Conservation (phyloP, 2,329 filamentous ascomycete species). For the Aspergillus sp. region DNA sequence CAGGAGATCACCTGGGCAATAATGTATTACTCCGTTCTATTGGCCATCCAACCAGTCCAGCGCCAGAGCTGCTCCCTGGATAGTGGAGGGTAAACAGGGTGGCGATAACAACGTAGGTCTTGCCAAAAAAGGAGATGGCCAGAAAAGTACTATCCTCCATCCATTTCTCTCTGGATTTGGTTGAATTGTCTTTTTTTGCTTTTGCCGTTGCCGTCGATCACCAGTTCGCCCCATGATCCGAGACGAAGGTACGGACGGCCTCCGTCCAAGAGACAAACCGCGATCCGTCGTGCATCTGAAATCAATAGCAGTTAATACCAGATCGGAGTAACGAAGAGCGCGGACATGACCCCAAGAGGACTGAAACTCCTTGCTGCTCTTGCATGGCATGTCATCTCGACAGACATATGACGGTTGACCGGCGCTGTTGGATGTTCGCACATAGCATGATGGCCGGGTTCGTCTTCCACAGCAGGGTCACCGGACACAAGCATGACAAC, state of each 20-base stretch:
- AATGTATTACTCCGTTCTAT: background rate
- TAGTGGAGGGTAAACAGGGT: background rate
- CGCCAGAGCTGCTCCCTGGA: background rate
- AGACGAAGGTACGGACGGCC: slow-evolving; percentile 2
- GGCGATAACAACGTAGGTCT: background rate
- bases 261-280: background rate
- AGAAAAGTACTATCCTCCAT: background rate
- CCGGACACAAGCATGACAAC: background rate
- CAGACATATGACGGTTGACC: background rate
- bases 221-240: slow-evolving; percentile 5
- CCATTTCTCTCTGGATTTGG: background rate
- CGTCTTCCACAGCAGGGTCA: background rate
- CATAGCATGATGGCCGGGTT: background rate
- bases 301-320: background rate
- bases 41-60: background rate
- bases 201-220: slow-evolving; percentile 13
- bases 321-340: background rate
- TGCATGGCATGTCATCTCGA: background rate
- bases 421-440: too few species aligned
- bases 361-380: slow-evolving; percentile 3
- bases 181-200: slow-evolving; percentile 1
- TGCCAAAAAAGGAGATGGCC: background rate
- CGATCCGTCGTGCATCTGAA: background rate
- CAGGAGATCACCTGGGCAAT: slow-evolving; percentile 22
- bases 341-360: background rate